A percentile compares a stretch with the other conserved stretches of the same genome.
phyloP scores from a whole-genome alignment of 805 yeast genomes.

The Yarrowia phangngaensis region DNA sequence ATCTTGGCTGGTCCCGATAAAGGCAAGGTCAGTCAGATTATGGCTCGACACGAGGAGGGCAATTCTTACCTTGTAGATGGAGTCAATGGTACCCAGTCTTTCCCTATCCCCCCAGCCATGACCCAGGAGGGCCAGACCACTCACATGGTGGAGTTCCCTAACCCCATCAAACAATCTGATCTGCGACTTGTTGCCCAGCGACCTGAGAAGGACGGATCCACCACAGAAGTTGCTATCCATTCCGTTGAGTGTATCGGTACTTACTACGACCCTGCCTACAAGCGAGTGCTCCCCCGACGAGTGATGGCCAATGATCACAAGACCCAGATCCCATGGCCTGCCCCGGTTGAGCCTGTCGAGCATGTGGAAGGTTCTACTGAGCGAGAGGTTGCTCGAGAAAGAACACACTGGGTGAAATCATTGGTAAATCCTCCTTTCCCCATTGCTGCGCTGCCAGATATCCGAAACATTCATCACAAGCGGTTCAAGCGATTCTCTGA shows the following conservation, averaged over 20 bases:
- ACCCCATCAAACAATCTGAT: constrained; percentile 54
- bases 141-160: constrained; percentile 69
- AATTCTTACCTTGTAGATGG: constrained; percentile 65
- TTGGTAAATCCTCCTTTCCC: constrained; percentile 68
- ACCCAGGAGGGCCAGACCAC: constrained; percentile 72
- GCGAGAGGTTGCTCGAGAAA: constrained; percentile 54
- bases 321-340: constrained; percentile 85
- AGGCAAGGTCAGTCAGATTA: constrained; percentile 70
- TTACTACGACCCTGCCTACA: constrained; percentile 71
- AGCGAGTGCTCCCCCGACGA: constrained; percentile 71
- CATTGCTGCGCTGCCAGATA: constrained; percentile 81
- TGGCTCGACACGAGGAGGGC: constrained; percentile 54
- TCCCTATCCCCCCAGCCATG: constrained; percentile 64
- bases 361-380: constrained; percentile 30
- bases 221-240: constrained; percentile 74
- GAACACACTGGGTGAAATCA: constrained; percentile 69
- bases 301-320: constrained; percentile 61
- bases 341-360: constrained; percentile 56
- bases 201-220: constrained; percentile 57
- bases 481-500: constrained; percentile 62
- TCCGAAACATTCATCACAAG: constrained; percentile 77
- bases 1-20: constrained; percentile 63
- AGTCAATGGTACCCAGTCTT: constrained; percentile 59
- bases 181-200: constrained; percentile 76
- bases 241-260: constrained; percentile 62